Conservation (phyloP, 2,329 filamentous ascomycete genomes). For the Fusarium praegraminearum region DNA sequence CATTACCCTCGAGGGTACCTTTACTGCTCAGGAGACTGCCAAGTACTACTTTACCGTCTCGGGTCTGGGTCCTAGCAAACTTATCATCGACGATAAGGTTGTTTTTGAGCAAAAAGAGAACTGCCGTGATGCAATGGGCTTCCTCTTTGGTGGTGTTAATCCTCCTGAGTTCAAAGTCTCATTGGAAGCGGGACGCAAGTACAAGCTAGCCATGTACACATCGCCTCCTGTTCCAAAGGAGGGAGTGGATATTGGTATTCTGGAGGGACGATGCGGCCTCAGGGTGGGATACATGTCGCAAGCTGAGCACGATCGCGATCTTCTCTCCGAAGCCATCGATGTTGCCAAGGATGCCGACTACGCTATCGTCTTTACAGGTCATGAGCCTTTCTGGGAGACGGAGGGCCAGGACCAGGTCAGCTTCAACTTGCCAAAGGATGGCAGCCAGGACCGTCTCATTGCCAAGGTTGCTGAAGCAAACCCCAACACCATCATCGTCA, state of each 20-base stretch:
- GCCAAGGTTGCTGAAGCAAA: conserved; percentile 67
- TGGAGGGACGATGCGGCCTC: conserved; percentile 50
- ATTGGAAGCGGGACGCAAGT: conserved; percentile 48
- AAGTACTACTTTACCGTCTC: conserved; percentile 51
- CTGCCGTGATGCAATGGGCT: conserved; percentile 52
- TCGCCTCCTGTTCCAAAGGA: conserved; percentile 45
- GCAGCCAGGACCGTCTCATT: conserved; percentile 72
- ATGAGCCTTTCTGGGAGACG: conserved; percentile 63
- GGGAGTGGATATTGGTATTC: conserved; percentile 48
- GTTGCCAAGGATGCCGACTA: conserved; percentile 71
- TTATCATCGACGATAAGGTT: conserved; percentile 50
- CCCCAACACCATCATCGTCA: conserved; percentile 69
- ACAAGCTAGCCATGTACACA: conserved; percentile 50
- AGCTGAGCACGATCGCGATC: conserved; percentile 52
- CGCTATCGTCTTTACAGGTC: conserved; percentile 66
- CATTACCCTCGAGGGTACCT: conserved; percentile 49
- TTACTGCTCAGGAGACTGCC: conserved; percentile 48
- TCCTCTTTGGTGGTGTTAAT: conserved; percentile 49
- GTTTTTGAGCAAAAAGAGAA: conserved; percentile 51
- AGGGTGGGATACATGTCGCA: conserved; percentile 51
- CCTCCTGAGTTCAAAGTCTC: conserved; percentile 50
- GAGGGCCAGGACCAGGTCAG: conserved; percentile 78
- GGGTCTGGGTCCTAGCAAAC: conserved; percentile 49
- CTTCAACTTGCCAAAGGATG: conserved; percentile 71
- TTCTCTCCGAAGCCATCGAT: conserved; percentile 63